A percentile compares a stretch with the other conserved stretches of the same genome.
Evolutionary conservation across 805 yeast genomes (phyloP).

Genomic region (Kodamaea laetipori): DNA sequence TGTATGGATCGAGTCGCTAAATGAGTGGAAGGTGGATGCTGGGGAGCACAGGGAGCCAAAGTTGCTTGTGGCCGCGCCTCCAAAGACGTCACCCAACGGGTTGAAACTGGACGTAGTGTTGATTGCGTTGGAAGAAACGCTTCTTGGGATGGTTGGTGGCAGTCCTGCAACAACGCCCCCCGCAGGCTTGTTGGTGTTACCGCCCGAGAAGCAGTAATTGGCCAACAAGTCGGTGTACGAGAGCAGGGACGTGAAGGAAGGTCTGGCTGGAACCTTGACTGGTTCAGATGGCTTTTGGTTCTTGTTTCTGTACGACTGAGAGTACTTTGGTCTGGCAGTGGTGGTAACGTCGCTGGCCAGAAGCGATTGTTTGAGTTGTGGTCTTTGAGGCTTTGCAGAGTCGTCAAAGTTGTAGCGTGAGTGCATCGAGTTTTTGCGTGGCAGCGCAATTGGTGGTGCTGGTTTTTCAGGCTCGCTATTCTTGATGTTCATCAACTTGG

Average conservation of each 20-base stretch:
- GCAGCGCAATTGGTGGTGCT: background rate
- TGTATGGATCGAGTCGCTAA: constrained; percentile 35
- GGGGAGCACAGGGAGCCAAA: constrained; percentile 24
- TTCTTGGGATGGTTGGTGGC: constrained; percentile 9
- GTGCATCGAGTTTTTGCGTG: constrained; percentile 13
- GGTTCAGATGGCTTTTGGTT: constrained; percentile 3
- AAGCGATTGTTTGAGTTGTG: constrained; percentile 23
- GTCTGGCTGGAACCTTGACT: background rate
- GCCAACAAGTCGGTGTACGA: constrained; percentile 37
- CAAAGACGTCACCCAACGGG: constrained; percentile 12
- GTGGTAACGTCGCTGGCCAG: constrained; percentile 21
- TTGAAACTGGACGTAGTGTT: background rate
- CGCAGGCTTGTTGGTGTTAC: constrained; percentile 14
- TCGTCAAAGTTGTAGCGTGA: constrained; percentile 20
- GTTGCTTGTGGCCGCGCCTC: constrained; percentile 8
- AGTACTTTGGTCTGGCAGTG: constrained; percentile 22
- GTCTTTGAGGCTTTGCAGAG: constrained; percentile 12
- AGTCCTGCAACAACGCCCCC: constrained; percentile 1
- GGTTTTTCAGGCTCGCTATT: constrained; percentile 7
- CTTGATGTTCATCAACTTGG: constrained; percentile 22
- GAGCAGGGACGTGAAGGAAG: constrained; percentile 18
- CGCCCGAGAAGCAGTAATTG: constrained; percentile 39
- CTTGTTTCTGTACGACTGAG: constrained; percentile 30
- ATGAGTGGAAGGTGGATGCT: constrained; percentile 37
- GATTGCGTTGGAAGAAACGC: constrained; percentile 7